Conservation (phyloP, 179 eudicot genomes). For the Camellia oleifera region DNA sequence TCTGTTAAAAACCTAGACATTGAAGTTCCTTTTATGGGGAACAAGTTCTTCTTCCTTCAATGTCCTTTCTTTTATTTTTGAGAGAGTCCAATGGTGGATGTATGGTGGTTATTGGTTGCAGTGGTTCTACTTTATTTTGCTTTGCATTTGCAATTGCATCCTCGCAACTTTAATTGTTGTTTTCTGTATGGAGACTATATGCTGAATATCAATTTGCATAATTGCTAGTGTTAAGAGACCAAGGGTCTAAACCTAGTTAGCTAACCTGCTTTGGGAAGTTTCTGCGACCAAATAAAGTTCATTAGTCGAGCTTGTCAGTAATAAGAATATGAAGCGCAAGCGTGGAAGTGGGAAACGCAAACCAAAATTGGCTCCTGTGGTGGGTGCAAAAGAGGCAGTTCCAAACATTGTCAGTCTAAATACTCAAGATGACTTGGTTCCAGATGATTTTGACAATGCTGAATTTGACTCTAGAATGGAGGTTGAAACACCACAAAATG, state of each 20-base stretch:
- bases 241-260: constrained; percentile 9
- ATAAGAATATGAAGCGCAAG: constrained; percentile 64
- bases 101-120: not conserved
- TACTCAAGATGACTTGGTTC: constrained; percentile 35
- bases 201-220: not conserved
- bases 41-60: not conserved
- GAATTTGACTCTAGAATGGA: constrained; percentile 33
- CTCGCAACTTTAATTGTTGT: not conserved
- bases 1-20: not conserved
- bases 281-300: not conserved
- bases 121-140: not conserved
- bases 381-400: constrained; percentile 26
- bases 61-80: not conserved
- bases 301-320: not conserved
- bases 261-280: constrained; percentile 2
- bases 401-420: constrained; percentile 26
- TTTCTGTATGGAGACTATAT: not conserved
- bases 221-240: not conserved
- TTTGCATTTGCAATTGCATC: not conserved
- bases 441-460: constrained; percentile 34
- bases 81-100: not conserved
- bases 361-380: constrained; percentile 31
- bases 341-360: constrained; percentile 71
- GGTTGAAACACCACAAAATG: constrained; percentile 37
- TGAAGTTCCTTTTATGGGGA: constrained; percentile 3